Percentiles rank a stretch among this genome's conserved stretches.
Evolutionary conservation across 2,329 filamentous ascomycete genomes (phyloP).

Genomic region (Fusarium subtropicale): DNA sequence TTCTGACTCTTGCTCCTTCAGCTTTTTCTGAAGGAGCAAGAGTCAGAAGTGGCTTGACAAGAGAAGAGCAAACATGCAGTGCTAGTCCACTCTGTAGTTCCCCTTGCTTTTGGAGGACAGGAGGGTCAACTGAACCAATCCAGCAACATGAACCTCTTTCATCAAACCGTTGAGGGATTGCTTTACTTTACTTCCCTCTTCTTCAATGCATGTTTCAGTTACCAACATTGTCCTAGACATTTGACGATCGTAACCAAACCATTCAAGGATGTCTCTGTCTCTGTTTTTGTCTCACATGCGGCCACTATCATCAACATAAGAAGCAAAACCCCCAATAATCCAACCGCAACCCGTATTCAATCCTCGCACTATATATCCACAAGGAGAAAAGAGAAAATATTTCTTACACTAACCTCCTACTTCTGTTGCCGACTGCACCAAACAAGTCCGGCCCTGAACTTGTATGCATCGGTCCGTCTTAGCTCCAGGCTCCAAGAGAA

Average conservation of each 20-base stretch:
- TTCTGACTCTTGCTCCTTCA: too few relatives aligned
- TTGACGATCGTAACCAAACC: neutral
- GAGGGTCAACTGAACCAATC: neutral
- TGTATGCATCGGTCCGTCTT: constrained; percentile 33
- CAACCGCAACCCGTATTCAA: neutral
- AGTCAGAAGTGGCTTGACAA: constrained; percentile 30
- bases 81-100: neutral
- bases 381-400: neutral
- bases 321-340: constrained; percentile 8
- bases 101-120: neutral
- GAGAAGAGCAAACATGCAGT: constrained; percentile 5
- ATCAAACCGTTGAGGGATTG: neutral
- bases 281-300: constrained; percentile 10
- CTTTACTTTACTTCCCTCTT: neutral
- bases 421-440: neutral
- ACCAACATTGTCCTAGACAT: constrained; percentile 20
- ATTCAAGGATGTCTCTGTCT: constrained; percentile 4
- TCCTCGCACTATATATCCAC: constrained; percentile 2
- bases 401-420: neutral
- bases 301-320: constrained; percentile 12
- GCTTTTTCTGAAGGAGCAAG: constrained; percentile 21
- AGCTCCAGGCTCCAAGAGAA: constrained; percentile 36
- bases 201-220: constrained; percentile 10
- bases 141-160: neutral
- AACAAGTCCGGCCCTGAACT: constrained; percentile 27